Percentiles rank a stretch among this genome's conserved stretches.
These are phyloP conservation scores for Colletotrichum tropicicola DNA, from an alignment of 2,329 filamentous ascomycete genomes.

Conservation along the genomic window DNA sequence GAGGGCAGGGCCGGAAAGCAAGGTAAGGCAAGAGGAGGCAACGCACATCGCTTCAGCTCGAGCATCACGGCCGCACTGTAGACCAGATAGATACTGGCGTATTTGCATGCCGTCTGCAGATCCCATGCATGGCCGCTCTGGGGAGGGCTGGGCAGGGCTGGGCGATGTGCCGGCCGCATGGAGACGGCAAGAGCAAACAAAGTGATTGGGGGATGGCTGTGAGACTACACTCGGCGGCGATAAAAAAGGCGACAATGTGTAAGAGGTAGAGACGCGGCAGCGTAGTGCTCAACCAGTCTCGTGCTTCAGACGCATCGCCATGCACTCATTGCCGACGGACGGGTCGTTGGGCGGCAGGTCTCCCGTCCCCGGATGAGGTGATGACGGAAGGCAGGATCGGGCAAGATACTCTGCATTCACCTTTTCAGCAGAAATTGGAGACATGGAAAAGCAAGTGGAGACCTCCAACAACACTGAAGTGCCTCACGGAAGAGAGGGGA, in stretches of 20 bases:
- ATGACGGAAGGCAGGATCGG: too few relatives aligned
- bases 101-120: background rate
- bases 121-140: background rate
- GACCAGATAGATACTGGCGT: background rate
- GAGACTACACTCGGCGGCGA: background rate
- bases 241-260: background rate
- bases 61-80: conserved; percentile 1
- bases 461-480: too few relatives aligned
- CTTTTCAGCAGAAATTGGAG: too few relatives aligned
- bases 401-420: too few relatives aligned
- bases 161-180: background rate
- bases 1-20: too few relatives aligned
- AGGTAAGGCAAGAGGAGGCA: background rate
- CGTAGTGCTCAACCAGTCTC: too few relatives aligned
- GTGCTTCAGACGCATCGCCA: too few relatives aligned
- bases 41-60: background rate
- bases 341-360: too few relatives aligned
- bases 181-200: background rate
- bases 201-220: background rate
- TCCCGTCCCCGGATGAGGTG: too few relatives aligned
- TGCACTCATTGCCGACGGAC: too few relatives aligned
- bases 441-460: too few relatives aligned
- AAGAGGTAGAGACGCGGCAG: background rate
- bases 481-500: background rate
- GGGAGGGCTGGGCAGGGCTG: background rate